A percentile compares a stretch with the other conserved stretches of the same genome.
Conservation (phyloP, 2,329 filamentous ascomycete genomes). For the Sordariomycetes sp. region DNA sequence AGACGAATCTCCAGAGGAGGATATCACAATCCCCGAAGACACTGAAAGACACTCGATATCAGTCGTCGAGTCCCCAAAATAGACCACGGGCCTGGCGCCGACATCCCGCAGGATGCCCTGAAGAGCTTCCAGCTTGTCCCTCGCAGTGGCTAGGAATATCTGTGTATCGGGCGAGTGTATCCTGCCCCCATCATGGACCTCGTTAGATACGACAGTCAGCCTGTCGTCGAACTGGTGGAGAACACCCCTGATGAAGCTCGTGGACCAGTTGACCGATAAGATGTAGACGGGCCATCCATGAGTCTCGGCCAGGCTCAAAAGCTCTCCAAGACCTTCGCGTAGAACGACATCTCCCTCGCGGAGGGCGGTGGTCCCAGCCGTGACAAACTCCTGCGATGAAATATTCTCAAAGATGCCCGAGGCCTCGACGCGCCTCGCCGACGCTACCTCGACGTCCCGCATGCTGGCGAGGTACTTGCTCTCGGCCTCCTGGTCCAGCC, state of each 20-base stretch:
- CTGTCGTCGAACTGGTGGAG: slow-evolving; percentile 18
- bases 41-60: slow-evolving; percentile 42
- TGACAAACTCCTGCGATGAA: slow-evolving; percentile 16
- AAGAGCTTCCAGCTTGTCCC: slow-evolving; percentile 34
- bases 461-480: slow-evolving; percentile 30
- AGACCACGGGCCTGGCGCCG: slow-evolving; percentile 21
- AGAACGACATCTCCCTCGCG: slow-evolving; percentile 20
- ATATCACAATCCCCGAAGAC: slow-evolving; percentile 33
- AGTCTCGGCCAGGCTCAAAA: slow-evolving; percentile 15
- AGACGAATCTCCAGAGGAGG: background rate
- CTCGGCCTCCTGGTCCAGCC: slow-evolving; percentile 26
- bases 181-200: slow-evolving; percentile 23
- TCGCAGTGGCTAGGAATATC: slow-evolving; percentile 23
- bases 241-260: slow-evolving; percentile 33
- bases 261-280: slow-evolving; percentile 42
- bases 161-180: slow-evolving; percentile 26
- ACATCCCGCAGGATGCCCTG: slow-evolving; percentile 10
- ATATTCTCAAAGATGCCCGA: slow-evolving; percentile 34
- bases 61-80: slow-evolving; percentile 47
- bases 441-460: slow-evolving; percentile 31
- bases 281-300: slow-evolving; percentile 28
- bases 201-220: slow-evolving; percentile 29
- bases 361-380: slow-evolving; percentile 26
- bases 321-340: slow-evolving; percentile 26
- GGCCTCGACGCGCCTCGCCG: slow-evolving; percentile 29